Base-by-base conservation (phyloP, 305 asterid species). In the Fraxinus ornus region DNA sequence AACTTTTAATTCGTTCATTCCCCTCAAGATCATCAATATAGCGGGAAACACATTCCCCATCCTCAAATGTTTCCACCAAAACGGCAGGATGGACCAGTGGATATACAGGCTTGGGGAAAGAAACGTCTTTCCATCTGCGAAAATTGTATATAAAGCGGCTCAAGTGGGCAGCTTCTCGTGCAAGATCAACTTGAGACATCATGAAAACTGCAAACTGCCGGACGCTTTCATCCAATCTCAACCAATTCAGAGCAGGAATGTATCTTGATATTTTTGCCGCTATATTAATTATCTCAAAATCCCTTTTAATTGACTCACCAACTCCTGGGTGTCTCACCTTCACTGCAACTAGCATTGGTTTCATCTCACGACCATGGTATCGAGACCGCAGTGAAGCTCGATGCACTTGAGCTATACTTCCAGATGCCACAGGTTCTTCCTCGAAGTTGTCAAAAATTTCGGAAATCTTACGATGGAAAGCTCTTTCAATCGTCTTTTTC, bases 101-200 rank as follows among this genome's bases (percentile, higher is more conserved):
- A 88, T 94, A 93, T 13, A 94, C 93, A 37, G 98, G 99, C 89
- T 93, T 94, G 0, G 99, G 99, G 86, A 96, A 96, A 21, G 99
- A 94, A 47, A 94, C 98, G 55, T 96, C 89, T 86, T 83, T 96
- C 98, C 98, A 96, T 49, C 94, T 89, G 19, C 98, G 93, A 76
- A 96, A 96, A 89, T 94, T 96, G 81, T 94, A 94, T 83, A 89
- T 93, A 84, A 96, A 92, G 79, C 98, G 98, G 87, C 98, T 96
- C 86, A 96, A 88, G 83, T 96, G 93, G 77, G 98, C 96, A 87
- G 98, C 99, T 91, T 96, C 99, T 57, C 98, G 91, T 72, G 98
- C 97, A 84, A 94, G 97, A 84, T 94, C 99, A 49, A 96, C 99
- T 93, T 96, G 98, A 76, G 97, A 92, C 98, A 94, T 93, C 99